A percentile compares a stretch with the other conserved stretches of the same genome.
phyloP scores from a whole-genome alignment of 1,284 basidiomycete genomes.

The Austroboletus rostrupii region DNA sequence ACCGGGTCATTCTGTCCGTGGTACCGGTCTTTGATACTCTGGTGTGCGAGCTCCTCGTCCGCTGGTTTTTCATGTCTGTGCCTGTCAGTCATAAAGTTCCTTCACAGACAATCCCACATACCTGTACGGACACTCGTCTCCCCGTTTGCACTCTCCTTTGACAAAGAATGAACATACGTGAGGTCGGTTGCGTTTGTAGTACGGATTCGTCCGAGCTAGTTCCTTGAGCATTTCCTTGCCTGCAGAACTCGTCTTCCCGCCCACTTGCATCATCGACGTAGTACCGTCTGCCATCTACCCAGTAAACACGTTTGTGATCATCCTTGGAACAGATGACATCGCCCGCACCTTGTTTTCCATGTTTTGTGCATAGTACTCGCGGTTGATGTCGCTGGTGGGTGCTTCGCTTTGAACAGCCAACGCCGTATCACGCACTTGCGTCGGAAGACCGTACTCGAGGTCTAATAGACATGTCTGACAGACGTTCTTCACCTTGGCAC shows the following conservation, averaged over 20 bases:
- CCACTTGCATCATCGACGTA: constrained; percentile 65
- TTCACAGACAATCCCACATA: constrained; percentile 27
- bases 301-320: constrained; percentile 1
- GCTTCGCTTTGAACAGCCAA: constrained; percentile 84
- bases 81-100: not conserved
- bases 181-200: constrained; percentile 94
- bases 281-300: constrained; percentile 59
- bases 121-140: constrained; percentile 89
- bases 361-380: constrained; percentile 97
- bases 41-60: constrained; percentile 80
- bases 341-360: constrained; percentile 79
- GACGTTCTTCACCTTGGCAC: constrained; percentile 97
- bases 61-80: constrained; percentile 83
- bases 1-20: constrained; percentile 90
- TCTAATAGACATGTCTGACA: constrained; percentile 98
- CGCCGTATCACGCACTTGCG: constrained; percentile 96
- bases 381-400: constrained; percentile 93
- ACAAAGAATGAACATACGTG: constrained; percentile 94
- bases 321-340: not conserved
- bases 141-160: constrained; percentile 93
- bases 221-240: constrained; percentile 96
- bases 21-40: constrained; percentile 91
- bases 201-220: constrained; percentile 88
- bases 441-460: constrained; percentile 92
- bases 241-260: constrained; percentile 60